A percentile compares a stretch with the other conserved stretches of the same genome.
These are phyloP conservation scores for Choanephora cucurbitarum DNA, from an alignment of 371 early-diverging fungal genomes.

Conservation along the genomic window DNA sequence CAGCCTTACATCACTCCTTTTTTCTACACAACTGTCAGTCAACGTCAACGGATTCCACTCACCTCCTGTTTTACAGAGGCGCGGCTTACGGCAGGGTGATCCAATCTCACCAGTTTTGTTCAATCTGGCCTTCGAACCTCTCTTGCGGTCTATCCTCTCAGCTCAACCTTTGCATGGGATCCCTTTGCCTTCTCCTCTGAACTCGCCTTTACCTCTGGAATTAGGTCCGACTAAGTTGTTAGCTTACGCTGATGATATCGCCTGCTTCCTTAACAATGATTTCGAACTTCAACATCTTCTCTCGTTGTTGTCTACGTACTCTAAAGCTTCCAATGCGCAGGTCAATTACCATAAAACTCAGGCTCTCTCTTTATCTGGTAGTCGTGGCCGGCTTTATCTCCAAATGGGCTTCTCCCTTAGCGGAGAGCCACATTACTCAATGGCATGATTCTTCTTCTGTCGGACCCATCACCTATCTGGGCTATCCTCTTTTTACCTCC, in stretches of 20 bases:
- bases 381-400: not conserved
- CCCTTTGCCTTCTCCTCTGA: not conserved
- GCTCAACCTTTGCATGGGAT: not conserved
- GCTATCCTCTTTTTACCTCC: conserved; percentile 16
- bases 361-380: conserved; percentile 18
- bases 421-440: not conserved
- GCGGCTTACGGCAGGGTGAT: conserved; percentile 14
- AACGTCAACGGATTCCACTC: conserved; percentile 26
- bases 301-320: conserved; percentile 2
- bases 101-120: conserved; percentile 15
- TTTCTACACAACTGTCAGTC: not conserved
- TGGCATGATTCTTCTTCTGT: conserved; percentile 16
- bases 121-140: conserved; percentile 19
- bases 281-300: conserved; percentile 3
- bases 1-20: conserved; percentile 8
- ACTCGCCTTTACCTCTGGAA: too few relatives aligned
- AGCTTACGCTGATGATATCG: conserved; percentile 21
- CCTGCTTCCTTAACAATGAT: conserved; percentile 9
- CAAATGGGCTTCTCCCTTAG: not conserved
- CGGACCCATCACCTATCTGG: conserved; percentile 10
- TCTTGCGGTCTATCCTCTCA: not conserved
- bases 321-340: conserved; percentile 18
- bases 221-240: conserved; percentile 6
- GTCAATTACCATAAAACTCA: conserved; percentile 21
- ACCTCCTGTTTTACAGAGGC: conserved; percentile 2